Evolutionary conservation across 208 protist genomes (phyloP), one percentile per base, ranked within the genome.

Genomic region (Leishmania mexicana): DNA sequence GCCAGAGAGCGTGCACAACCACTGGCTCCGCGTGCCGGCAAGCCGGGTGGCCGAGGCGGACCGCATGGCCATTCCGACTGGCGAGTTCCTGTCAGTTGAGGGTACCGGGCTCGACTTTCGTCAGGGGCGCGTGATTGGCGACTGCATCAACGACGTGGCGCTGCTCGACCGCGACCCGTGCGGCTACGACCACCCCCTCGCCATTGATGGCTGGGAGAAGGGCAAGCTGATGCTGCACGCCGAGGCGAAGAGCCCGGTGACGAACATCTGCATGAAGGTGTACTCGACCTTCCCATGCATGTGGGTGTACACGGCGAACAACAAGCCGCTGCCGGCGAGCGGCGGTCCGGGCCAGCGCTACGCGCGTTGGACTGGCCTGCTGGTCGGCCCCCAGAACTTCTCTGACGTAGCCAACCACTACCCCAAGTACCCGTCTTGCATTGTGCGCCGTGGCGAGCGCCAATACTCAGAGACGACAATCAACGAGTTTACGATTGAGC

Each of bases 301-400:
- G 60, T 89, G 89, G 85, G 92, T 96, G 60, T 96, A 96, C 88
- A 89, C 92, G 35, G 89, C 90, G 24, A 96, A 92, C 74, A 87
- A 90, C 85, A 83, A 92, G 38, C 79, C 81, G 35, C 84, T 84
- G 64, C 78, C 89, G 4, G 85, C 83, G 64, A 88, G 71, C 40
- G 90, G 89, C 40, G 81, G 76, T 8, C 79, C 71, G 21, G 90
- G 90, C 1, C 82, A 96, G 82, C 87, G 90, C 42, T 92, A 88
- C 77, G 79, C 71, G 28, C 87, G 88, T 45, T 88, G 90, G 84
- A 86, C 65, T 15, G 75, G 83, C 2, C 51, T 92, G 40, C 84
- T 87, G 75, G 78, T 94, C 65, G 91, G 92, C 77, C 85, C 87
- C 19, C 89, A 94, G 80, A 79, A 90, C 85, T 83, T 87, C 31